These are phyloP conservation scores for Hygrocybe punicea DNA, from an alignment of 768 basidiomycete genomes.

Conservation along the genomic window DNA sequence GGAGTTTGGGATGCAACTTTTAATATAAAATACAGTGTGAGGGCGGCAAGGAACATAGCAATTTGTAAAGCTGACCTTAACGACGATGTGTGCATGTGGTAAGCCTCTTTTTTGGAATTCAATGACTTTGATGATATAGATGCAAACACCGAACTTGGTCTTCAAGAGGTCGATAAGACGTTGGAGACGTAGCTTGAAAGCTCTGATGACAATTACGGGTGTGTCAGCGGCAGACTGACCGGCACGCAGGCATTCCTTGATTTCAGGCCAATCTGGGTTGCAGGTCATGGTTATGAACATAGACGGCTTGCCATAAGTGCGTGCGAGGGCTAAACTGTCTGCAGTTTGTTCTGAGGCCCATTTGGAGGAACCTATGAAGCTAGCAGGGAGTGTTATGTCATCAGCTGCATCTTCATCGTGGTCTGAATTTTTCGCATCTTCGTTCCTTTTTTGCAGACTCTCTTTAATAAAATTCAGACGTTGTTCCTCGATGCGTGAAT, in stretches of 20 bases:
- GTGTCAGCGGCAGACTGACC: slow-evolving; percentile 36
- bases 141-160: too few relatives aligned
- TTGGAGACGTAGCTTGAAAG: slow-evolving; percentile 34
- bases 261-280: slow-evolving; percentile 42
- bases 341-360: slow-evolving; percentile 41
- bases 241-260: slow-evolving; percentile 22
- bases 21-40: slow-evolving; percentile 41
- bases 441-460: slow-evolving; percentile 23
- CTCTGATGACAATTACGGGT: slow-evolving; percentile 34
- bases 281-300: too few relatives aligned
- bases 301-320: too few relatives aligned
- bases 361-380: slow-evolving; percentile 32
- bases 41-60: slow-evolving; percentile 44
- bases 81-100: too few relatives aligned
- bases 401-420: slow-evolving; percentile 24
- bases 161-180: slow-evolving; percentile 24
- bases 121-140: too few relatives aligned
- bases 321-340: slow-evolving; percentile 36
- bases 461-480: slow-evolving; percentile 32
- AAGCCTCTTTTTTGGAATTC: too few relatives aligned
- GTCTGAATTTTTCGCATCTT: slow-evolving; percentile 31
- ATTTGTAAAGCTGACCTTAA: slow-evolving; percentile 33
- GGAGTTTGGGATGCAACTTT: slow-evolving; percentile 11
- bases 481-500: slow-evolving; percentile 30
- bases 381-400: slow-evolving; percentile 32